Base-by-base conservation (phyloP, 768 basidiomycete genomes). In the Cystofilobasidium macerans region DNA sequence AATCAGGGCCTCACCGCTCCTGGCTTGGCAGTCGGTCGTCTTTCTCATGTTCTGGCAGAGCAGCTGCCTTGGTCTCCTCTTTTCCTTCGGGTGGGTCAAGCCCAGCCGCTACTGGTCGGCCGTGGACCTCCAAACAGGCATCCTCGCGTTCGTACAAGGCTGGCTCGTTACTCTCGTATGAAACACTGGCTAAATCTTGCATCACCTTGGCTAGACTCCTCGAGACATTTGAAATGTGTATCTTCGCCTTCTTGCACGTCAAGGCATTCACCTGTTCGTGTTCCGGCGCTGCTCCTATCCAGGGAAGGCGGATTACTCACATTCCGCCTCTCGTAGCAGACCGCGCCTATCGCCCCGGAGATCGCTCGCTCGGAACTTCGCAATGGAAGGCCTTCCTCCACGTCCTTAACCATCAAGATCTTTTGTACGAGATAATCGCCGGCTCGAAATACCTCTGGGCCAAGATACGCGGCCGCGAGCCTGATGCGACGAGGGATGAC, bases 31-130 rank as follows among this genome's bases (percentile, higher is more conserved):
- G 42, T 42, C 42, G 42, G 42, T 69, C 82, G 85, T 87, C 0
- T 86, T 87, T 72, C 76, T 87, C 22, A 86, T 85, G 9, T 88
- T 88, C 73, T 88, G 86, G 86, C 86, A 88, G 74, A 81, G 83
- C 20, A 82, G 81, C 0, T 77, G 82, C 38, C 78, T 88, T 18
- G 81, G 82, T 4, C 65, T 82, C 20, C 79, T 88, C 16, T 79
- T 78, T 43, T 78, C 81, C 73, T 76, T 85, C 62, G 82, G 81
- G 0, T 77, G 86, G 6, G 80, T 88, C 64, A 86, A 85, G 75
- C 80, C 82, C 20, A 69, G 62, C 4, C 48, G 67, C 30, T 72
- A 74, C 64, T 66, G 69, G 59, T 38, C 60, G 20, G 22, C 30
- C 5, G 63, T 48, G 7, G 35, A 51, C n/a, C 14, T 62, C 13